Evolutionary conservation across 306 rosid genomes (phyloP), one percentile per base, ranked within the genome.

Genomic region (Vigna unguiculata): DNA sequence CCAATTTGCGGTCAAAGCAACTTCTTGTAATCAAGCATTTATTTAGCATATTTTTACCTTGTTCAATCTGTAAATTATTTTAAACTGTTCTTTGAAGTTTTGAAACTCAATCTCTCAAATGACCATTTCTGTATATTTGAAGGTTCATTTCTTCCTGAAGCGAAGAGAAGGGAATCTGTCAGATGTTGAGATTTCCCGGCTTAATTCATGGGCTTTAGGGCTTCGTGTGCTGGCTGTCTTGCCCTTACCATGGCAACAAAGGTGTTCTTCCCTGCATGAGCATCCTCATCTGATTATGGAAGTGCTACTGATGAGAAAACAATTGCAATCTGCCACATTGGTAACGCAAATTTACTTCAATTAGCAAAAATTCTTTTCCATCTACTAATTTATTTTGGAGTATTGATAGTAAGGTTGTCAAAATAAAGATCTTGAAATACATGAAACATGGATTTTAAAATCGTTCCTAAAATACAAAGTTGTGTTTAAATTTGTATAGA

Each of bases 211-310:
- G 98, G 98, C 98, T 71, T 86, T 94, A 80, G 98, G 98, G 77
- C 97, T 94, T 78, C 97, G 98, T 78, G 98, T 94, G 79, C 76
- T 94, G 81, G 90, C 96, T 81, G 86, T 91, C 75, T 87, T 94
- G 88, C 97, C 98, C 69, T 80, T 92, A 72, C 98, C 96, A 48
- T 94, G 98, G 98, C 98, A 94, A 84, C 98, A 94, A 84, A 94
- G 91, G 79, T 94, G 98, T 81, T 94, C 98, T 76, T 89, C 98
- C 58, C 85, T 94, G 85, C 98, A 94, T 48, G 98, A 94, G 78
- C 91, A 92, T 74, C 98, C 98, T 80, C 96, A 90, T 74, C 81
- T 94, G 84, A 90, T 94, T 80, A 76, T 94, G 85, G 98, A 94
- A 88, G 97, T 92, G 79, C 87, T 94, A 77, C 85, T 94, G 80